Base-by-base conservation (phyloP, 179 eudicot genomes). In the Drosera spatulata region DNA sequence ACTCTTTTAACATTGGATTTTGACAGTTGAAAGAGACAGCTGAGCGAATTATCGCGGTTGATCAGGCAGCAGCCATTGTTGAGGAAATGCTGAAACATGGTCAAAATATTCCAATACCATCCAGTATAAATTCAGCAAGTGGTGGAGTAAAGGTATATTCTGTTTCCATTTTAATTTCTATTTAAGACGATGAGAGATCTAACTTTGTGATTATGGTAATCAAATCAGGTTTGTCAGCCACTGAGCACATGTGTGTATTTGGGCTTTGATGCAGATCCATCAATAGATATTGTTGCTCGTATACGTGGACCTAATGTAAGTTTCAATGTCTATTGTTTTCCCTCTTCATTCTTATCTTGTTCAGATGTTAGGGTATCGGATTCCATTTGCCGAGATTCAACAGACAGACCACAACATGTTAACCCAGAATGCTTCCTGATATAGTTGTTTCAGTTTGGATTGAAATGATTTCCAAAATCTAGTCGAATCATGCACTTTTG, bases 251-350 rank as follows among this genome's bases (percentile, higher is more conserved):
- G 86, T 75, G 80, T 91, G 47, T 91, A 73, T 77, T 70, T 88
- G 88, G 98, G 98, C 69, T 91, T 91, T 82, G 91, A 91, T 65
- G 83, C 91, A 48, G 95, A 91, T 68, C 91, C 96, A 52, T 84
- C 85, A 33, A 58, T 78, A 75, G 78, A 88, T 72, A 78, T 91
- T 65, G 79, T 72, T 66, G 79, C 86, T 45, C 86, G 95, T 58
- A 88, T 91, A 66, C 85, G 96, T 59, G 98, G 98, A 62, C 98
- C 96, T 73, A 88, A 84, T 78, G 98, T 91, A 83, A 88, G 98
- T 73, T 60, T 69, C 66, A 55, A 37, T 56, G 45, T 14, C 41
- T 41, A 8, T 39, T 14, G 11, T 22, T 15, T 14, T 50, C 11
- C 49, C 11, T 46, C 53, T 50, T 14, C 10, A 7, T 50, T 12